These are phyloP conservation scores for Telfairia occidentalis DNA, from an alignment of 331 rosid species.

Conservation along the genomic window DNA sequence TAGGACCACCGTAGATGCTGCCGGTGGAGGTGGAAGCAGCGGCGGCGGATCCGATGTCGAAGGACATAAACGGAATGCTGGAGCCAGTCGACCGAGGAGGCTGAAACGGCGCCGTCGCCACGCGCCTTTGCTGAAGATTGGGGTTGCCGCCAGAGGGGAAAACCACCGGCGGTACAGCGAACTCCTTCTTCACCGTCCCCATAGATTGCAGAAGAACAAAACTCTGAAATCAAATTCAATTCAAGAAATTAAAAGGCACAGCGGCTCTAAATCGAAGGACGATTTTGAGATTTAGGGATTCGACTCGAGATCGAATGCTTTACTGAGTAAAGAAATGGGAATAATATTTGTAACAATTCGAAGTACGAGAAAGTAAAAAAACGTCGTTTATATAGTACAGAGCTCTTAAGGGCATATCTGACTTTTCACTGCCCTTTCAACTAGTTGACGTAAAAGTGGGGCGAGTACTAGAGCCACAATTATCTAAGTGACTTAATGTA, in stretches of 20 bases:
- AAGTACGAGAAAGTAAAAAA: neutral
- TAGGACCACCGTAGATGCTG: slow-evolving; percentile 43
- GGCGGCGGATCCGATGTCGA: slow-evolving; percentile 76
- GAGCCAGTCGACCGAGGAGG: slow-evolving; percentile 50
- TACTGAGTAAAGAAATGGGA: neutral
- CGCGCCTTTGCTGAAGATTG: slow-evolving; percentile 57
- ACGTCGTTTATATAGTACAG: neutral
- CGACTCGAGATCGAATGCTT: neutral
- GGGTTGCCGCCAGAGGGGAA: slow-evolving; percentile 72
- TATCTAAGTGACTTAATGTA: neutral
- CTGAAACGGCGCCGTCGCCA: slow-evolving; percentile 80
- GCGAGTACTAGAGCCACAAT: neutral
- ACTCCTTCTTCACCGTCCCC: slow-evolving; percentile 43
- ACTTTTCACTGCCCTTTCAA: neutral
- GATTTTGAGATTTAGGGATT: slow-evolving; percentile 10
- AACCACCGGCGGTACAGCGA: slow-evolving; percentile 82
- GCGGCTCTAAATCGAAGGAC: neutral
- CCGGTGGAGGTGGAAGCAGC: slow-evolving; percentile 53
- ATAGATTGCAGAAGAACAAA: neutral
- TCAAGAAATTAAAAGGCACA: neutral
- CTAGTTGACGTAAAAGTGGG: neutral
- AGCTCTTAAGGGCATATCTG: neutral
- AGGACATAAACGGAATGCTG: slow-evolving; percentile 87
- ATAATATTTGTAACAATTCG: neutral
- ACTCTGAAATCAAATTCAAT: neutral